Base-by-base conservation (phyloP, 805 yeast genomes). In the Saccharomycopsis guyanensis region DNA sequence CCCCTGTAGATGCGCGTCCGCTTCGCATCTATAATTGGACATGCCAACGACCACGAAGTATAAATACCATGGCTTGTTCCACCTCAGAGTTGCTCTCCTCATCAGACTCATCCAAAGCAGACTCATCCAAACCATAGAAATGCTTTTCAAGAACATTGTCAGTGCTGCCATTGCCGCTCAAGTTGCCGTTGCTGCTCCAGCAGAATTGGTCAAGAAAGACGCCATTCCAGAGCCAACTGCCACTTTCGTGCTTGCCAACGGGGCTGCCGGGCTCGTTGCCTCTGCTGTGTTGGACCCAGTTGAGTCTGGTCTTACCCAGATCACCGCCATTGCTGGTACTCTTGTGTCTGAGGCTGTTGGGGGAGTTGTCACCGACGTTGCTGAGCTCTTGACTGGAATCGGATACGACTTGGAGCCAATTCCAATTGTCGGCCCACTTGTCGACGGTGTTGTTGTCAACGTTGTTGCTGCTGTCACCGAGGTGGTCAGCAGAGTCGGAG, bases 391-490 rank as follows among this genome's bases (percentile, higher is more conserved):
- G 18, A 7, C 5, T 8, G 37, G 37, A 6, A 18, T 33, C 10
- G 37, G 37, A 15, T 33, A 7, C 22, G 27, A 38, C 12, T 29
- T 44, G 22, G 37, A 20, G 32, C 15, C 24, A 8, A 44, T 23
- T 19, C 19, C 31, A 13, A 15, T 24, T 29, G 48, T 32, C 27
- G 48, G 37, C 10, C 18, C 37, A 15, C 5, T 15, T 8, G 33
- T 46, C 15, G 42, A 20, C 16, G 46, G 20, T 3, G 12, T 36
- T n/a, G 27, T 46, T 10, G 27, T 45, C 23, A 20, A 24, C 19
- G 42, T 29, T 7, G 41, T 35, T 33, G 46, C 45, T n/a, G 49
- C 31, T 35, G 49, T 42, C 35, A 24, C 41, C 15, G 24, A 22
- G 16, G 16, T 36, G 12, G 25, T 39, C 34, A 44, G 38, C n/a